Evolutionary conservation across 23 red algal genomes (phyloP).

Genomic region (Gracilariopsis chorda): DNA sequence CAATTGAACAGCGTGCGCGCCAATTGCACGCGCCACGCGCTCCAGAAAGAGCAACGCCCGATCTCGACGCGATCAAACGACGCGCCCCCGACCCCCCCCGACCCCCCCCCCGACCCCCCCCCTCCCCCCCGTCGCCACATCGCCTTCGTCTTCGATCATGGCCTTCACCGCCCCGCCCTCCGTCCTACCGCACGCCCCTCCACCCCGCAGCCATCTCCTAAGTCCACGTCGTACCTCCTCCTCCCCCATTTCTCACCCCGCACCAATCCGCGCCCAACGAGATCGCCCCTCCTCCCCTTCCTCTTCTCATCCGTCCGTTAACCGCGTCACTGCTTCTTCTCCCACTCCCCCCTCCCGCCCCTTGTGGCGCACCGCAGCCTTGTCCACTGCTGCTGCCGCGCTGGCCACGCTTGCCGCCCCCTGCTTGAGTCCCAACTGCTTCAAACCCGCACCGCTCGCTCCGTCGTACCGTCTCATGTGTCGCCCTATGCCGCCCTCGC

Average conservation of each 20-base stretch:
- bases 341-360: neutral
- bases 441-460: neutral
- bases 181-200: neutral
- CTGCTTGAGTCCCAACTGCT: neutral
- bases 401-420: neutral
- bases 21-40: too few relatives aligned
- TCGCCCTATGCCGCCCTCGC: conserved; percentile 45
- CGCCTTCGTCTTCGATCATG: neutral
- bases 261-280: too few relatives aligned
- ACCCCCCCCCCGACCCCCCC: too few relatives aligned
- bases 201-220: neutral
- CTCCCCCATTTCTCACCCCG: too few relatives aligned
- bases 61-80: too few relatives aligned
- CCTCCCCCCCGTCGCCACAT: too few relatives aligned
- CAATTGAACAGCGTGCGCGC: too few relatives aligned
- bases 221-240: neutral
- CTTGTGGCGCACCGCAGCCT: conserved; percentile 4
- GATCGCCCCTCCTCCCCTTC: too few relatives aligned
- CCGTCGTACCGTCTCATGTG: neutral
- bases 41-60: too few relatives aligned
- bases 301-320: too few relatives aligned
- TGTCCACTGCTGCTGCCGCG: conserved; percentile 1
- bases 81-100: too few relatives aligned
- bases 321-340: too few relatives aligned
- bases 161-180: conserved; percentile 15